These are phyloP conservation scores for Cornus kousa DNA, from an alignment of 148 eudicot species.

Conservation along the genomic window DNA sequence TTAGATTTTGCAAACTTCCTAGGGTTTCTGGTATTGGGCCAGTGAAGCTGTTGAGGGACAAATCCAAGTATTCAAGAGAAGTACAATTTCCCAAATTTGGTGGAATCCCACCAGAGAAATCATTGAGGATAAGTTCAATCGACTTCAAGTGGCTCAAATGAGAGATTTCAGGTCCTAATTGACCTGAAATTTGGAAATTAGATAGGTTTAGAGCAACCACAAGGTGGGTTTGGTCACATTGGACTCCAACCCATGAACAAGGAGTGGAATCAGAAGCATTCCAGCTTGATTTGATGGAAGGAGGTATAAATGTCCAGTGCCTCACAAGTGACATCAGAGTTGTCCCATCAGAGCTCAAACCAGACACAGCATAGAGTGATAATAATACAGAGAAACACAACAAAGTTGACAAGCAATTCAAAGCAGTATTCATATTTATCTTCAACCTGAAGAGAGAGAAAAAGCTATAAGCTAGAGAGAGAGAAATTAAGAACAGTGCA, in stretches of 20 bases:
- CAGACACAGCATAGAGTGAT: conserved; percentile 17
- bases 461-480: not conserved
- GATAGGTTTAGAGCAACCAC: conserved; percentile 54
- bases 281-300: conserved; percentile 50
- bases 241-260: conserved; percentile 74
- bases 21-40: conserved; percentile 36
- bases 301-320: conserved; percentile 56
- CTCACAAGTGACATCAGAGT: conserved; percentile 45
- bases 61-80: conserved; percentile 40
- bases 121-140: conserved; percentile 43
- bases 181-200: conserved; percentile 46
- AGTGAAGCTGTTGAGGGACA: conserved; percentile 28
- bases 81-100: conserved; percentile 41
- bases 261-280: conserved; percentile 51
- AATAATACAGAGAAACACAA: conserved; percentile 16
- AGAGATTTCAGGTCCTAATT: conserved; percentile 57
- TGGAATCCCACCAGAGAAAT: conserved; percentile 56
- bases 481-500: no score
- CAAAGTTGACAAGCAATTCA: conserved; percentile 6
- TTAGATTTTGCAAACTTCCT: conserved; percentile 24
- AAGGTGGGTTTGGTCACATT: conserved; percentile 35
- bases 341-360: conserved; percentile 53
- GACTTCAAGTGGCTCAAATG: conserved; percentile 31
- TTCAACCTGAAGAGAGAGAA: not conserved
- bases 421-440: conserved; percentile 4